These are phyloP conservation scores for Fusarium tricinctum DNA, from an alignment of 2,329 filamentous ascomycete species.

Conservation along the genomic window DNA sequence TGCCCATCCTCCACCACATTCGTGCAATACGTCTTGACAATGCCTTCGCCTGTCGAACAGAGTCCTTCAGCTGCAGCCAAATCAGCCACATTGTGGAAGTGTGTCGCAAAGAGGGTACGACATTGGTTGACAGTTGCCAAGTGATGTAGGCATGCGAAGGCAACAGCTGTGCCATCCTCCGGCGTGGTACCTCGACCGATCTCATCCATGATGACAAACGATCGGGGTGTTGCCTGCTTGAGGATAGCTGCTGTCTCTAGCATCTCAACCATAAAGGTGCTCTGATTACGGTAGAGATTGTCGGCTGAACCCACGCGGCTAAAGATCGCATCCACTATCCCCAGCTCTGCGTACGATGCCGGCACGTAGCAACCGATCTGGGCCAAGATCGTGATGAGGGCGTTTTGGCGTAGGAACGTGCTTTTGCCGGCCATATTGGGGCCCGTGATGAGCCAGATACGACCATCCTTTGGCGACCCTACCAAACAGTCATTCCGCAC, in stretches of 20 bases:
- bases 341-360: slow-evolving; percentile 85
- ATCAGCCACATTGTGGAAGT: slow-evolving; percentile 89
- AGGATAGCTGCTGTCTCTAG: slow-evolving; percentile 94
- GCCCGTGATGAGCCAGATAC: slow-evolving; percentile 77
- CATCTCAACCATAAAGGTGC: slow-evolving; percentile 99
- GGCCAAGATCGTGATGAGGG: slow-evolving; percentile 91
- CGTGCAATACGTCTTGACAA: slow-evolving; percentile 85
- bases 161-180: slow-evolving; percentile 90
- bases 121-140: slow-evolving; percentile 82
- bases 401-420: slow-evolving; percentile 95
- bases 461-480: slow-evolving; percentile 74
- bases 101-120: slow-evolving; percentile 91
- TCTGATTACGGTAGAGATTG: slow-evolving; percentile 93
- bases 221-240: slow-evolving; percentile 83
- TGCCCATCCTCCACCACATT: slow-evolving; percentile 82
- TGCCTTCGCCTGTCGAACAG: slow-evolving; percentile 52
- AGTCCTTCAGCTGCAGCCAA: slow-evolving; percentile 72
- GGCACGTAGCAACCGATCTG: slow-evolving; percentile 95
- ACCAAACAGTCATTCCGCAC: slow-evolving; percentile 88
- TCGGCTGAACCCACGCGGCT: slow-evolving; percentile 94
- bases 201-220: slow-evolving; percentile 98
- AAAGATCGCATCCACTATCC: slow-evolving; percentile 96
- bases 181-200: slow-evolving; percentile 95
- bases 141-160: slow-evolving; percentile 89
- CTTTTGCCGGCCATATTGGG: slow-evolving; percentile 99